Percentiles rank a stretch among this genome's conserved stretches.
These are phyloP conservation scores for Alternaria hordeiaustralica DNA, from an alignment of 2,329 filamentous ascomycete genomes.

Conservation along the genomic window DNA sequence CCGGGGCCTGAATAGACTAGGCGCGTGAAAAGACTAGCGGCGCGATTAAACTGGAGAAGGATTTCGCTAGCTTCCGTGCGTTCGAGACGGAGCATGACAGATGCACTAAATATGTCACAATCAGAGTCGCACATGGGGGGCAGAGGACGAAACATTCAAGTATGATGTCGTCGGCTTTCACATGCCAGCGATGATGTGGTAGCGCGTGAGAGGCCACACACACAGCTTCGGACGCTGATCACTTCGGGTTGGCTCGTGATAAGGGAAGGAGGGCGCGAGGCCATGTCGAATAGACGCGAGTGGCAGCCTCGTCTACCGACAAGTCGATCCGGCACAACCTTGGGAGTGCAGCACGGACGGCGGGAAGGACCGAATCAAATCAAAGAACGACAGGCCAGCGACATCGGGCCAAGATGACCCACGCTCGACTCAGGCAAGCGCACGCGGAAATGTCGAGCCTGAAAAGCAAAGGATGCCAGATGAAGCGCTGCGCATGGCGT, in stretches of 20 bases:
- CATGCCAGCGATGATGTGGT: slow-evolving; percentile 26
- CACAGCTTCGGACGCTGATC: slow-evolving; percentile 20
- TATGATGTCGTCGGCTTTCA: slow-evolving; percentile 36
- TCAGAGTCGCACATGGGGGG: slow-evolving; percentile 13
- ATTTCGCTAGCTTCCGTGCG: slow-evolving; percentile 13
- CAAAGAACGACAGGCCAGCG: slow-evolving; percentile 30
- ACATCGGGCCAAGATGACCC: slow-evolving; percentile 34
- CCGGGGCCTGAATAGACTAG: slow-evolving; percentile 23
- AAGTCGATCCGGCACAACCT: slow-evolving; percentile 18
- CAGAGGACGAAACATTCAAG: slow-evolving; percentile 15
- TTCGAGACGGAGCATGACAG: slow-evolving; percentile 25
- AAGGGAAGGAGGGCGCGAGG: slow-evolving; percentile 22
- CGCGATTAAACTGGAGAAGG: slow-evolving; percentile 33
- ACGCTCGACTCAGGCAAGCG: slow-evolving; percentile 22
- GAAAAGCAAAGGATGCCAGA: slow-evolving; percentile 13
- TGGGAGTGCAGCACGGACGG: slow-evolving; percentile 26
- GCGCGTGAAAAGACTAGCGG: slow-evolving; percentile 22
- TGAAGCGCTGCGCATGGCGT: slow-evolving; percentile 27
- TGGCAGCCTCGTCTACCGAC: slow-evolving; percentile 38
- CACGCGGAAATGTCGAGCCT: slow-evolving; percentile 22
- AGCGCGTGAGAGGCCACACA: slow-evolving; percentile 9
- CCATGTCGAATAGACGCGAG: slow-evolving; percentile 26
- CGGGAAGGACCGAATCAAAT: slow-evolving; percentile 42
- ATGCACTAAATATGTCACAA: slow-evolving; percentile 29
- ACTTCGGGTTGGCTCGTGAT: slow-evolving; percentile 37